phyloP scores from a whole-genome alignment of 2,329 filamentous ascomycete genomes.

The Colletotrichum somersetense region DNA sequence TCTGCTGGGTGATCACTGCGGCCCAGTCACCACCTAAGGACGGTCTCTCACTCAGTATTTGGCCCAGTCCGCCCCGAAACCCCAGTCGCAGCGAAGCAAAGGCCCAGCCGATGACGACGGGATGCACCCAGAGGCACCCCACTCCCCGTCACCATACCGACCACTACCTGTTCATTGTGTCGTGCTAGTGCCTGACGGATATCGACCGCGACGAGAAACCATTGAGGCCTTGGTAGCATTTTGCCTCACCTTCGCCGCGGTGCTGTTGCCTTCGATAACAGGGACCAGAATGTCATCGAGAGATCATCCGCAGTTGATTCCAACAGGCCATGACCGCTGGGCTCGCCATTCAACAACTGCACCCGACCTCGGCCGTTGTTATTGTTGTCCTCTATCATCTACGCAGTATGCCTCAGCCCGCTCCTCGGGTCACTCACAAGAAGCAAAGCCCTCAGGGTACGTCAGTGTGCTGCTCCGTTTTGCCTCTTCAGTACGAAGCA shows the following conservation, averaged over 20 bases:
- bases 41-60: background rate
- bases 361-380: no score
- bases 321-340: background rate
- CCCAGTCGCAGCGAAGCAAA: conserved; percentile 11
- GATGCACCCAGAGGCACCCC: conserved; percentile 24
- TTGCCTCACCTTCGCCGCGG: conserved; percentile 30
- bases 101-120: conserved; percentile 37
- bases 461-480: conserved; percentile 16
- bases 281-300: conserved; percentile 16
- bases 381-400: no score
- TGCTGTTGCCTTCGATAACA: conserved; percentile 11
- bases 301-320: conserved; percentile 17
- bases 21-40: conserved; percentile 14
- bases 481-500: conserved; percentile 15
- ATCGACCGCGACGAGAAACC: conserved; percentile 12
- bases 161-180: conserved; percentile 17
- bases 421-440: background rate
- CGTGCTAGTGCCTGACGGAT: conserved; percentile 9
- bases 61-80: conserved; percentile 3
- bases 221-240: conserved; percentile 11
- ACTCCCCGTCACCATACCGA: conserved; percentile 31
- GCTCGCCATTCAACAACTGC: background rate
- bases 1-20: conserved; percentile 40
- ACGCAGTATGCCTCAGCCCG: no score
- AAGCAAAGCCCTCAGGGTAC: background rate